Evolutionary conservation across 2,329 filamentous ascomycete genomes (phyloP), one percentile per base, ranked within the genome.

Genomic region (Paecilomyces formosus): DNA sequence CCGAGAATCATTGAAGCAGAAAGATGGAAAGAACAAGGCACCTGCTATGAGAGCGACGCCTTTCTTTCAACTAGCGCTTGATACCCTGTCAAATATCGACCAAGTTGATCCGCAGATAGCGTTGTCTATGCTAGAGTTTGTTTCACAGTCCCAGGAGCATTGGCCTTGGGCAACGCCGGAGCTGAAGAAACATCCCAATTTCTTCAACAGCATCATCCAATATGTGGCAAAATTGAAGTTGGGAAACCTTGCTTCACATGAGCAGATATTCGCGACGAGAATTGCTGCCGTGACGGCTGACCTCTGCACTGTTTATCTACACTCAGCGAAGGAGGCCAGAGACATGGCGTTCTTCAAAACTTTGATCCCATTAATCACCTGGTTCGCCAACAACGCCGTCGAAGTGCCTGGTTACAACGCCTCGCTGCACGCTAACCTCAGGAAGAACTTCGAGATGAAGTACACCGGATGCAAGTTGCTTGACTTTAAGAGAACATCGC

Each of bases 111-210:
- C 83, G n/a, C 78, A 79, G 33, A 84, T 91, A 62, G 85, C 87
- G 3, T 78, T 92, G 22, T 85, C 89, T 0, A 86, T 97, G 65
- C 80, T 99, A 15, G 87, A 93, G 66, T 97, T 97, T 71, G 85
- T 97, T 39, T 86, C 90, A 2, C 86, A 89, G 2, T 90, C 93
- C 3, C 92, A 97, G 69, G 94, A 96, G 72, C 90, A 92, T 69
- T 97, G 93, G 93, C 89, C 92, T 1, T 96, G 93, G 90, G 92
- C 91, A 1, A 92, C 95, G 58, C 88, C 90, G 58, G 86, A 88
- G 45, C 78, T 96, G 35, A 85, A 88, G 61, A 87, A 87, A 60
- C 89, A 96, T 66, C 81, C 83, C 0, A 79, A 80, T 0, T 93
- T 96, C 67, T 82, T 97, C 58, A 80, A 85, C 50, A 84, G 85